These are phyloP conservation scores for Beauveria rudraprayagi DNA, from an alignment of 2,329 filamentous ascomycete species.

Conservation along the genomic window DNA sequence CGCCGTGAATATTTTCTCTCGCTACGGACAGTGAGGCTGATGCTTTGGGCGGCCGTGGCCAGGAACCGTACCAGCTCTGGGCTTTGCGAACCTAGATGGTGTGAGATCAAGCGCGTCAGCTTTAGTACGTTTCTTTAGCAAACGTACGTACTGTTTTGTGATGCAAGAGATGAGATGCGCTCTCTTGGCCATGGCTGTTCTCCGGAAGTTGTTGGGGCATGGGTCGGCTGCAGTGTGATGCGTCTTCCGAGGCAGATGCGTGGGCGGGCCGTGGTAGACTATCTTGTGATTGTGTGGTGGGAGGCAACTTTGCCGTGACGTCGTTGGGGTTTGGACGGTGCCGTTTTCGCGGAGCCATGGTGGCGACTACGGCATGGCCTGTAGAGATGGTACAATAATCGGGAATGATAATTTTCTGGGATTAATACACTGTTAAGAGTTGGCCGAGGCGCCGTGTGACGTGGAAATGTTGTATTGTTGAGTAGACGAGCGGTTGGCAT, in stretches of 20 bases:
- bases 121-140: not conserved
- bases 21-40: constrained; percentile 52
- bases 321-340: constrained; percentile 23
- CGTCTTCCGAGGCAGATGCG: constrained; percentile 14
- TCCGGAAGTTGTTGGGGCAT: constrained; percentile 5
- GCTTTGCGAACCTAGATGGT: constrained; percentile 39
- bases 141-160: constrained; percentile 13
- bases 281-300: constrained; percentile 14
- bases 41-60: constrained; percentile 49
- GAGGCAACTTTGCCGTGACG: constrained; percentile 13
- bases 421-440: not conserved
- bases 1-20: constrained; percentile 52
- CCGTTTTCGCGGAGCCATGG: constrained; percentile 28
- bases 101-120: constrained; percentile 3
- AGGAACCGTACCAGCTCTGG: constrained; percentile 56
- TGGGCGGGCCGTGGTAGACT: constrained; percentile 5
- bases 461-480: constrained; percentile 1
- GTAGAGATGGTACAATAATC: not conserved
- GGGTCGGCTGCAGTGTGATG: constrained; percentile 2
- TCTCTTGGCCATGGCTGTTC: not conserved
- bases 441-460: not conserved
- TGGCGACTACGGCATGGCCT: not conserved
- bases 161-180: not conserved
- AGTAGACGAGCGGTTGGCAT: not conserved
- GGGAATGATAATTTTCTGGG: not conserved